A percentile compares a stretch with the other conserved stretches of the same genome.
phyloP scores from a whole-genome alignment of 345 rosid species.

The Ceriops decandra region DNA sequence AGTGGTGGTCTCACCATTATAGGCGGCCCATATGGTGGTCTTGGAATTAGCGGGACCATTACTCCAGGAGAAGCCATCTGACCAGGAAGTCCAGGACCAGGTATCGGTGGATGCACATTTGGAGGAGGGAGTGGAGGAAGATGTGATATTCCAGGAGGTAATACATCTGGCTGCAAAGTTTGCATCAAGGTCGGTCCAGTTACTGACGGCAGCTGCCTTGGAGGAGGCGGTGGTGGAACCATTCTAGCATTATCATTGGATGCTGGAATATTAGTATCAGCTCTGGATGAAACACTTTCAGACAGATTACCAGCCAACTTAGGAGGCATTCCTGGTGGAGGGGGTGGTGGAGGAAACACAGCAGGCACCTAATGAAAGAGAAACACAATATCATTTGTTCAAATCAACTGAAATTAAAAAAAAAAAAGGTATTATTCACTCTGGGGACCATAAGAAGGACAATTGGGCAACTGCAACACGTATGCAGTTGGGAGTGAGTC shows the following conservation, averaged over 20 bases:
- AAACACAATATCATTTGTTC: neutral
- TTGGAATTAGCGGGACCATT: slow-evolving; percentile 62
- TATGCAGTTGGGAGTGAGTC: neutral
- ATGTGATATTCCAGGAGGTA: slow-evolving; percentile 66
- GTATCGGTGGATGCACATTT: slow-evolving; percentile 43
- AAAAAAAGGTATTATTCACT: neutral
- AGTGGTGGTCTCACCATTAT: slow-evolving; percentile 95
- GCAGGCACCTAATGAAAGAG: slow-evolving; percentile 38
- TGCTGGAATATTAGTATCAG: slow-evolving; percentile 41
- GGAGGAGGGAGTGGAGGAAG: slow-evolving; percentile 86
- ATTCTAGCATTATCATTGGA: slow-evolving; percentile 42
- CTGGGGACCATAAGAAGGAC: too few species aligned
- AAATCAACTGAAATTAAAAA: neutral
- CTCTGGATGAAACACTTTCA: slow-evolving; percentile 43
- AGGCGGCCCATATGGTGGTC: slow-evolving; percentile 88
- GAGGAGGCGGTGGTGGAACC: slow-evolving; percentile 89
- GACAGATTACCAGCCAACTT: slow-evolving; percentile 42
- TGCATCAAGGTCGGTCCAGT: slow-evolving; percentile 45
- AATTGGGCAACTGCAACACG: neutral
- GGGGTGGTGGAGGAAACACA: slow-evolving; percentile 53
- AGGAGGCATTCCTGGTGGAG: slow-evolving; percentile 55
- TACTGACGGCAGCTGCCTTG: slow-evolving; percentile 50
- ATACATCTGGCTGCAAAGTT: slow-evolving; percentile 48
- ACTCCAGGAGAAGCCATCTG: slow-evolving; percentile 58
- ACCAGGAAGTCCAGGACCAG: slow-evolving; percentile 48